These are phyloP conservation scores for Ceratobasidium sp. DNA, from an alignment of 1,284 basidiomycete species.

Conservation along the genomic window DNA sequence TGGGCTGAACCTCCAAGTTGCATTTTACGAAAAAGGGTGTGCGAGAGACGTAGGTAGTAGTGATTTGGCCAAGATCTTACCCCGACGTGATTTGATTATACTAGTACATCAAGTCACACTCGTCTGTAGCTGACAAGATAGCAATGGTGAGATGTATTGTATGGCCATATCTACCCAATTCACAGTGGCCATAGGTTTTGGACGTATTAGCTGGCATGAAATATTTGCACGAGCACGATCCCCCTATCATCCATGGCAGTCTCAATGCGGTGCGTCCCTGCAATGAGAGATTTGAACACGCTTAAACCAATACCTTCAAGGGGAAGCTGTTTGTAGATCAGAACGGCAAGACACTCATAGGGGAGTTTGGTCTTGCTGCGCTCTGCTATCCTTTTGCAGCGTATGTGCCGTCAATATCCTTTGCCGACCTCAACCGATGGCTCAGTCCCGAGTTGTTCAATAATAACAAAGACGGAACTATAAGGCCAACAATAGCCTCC, in stretches of 20 bases:
- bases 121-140: background rate
- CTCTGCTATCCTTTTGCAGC: constrained; percentile 18
- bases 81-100: background rate
- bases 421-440: constrained; percentile 25
- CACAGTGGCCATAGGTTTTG: constrained; percentile 7
- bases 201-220: constrained; percentile 39
- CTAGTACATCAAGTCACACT: background rate
- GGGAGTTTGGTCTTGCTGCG: constrained; percentile 35
- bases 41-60: background rate
- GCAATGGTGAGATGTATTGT: background rate
- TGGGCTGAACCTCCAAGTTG: constrained; percentile 1
- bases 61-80: background rate
- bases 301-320: background rate
- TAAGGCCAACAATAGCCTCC: background rate
- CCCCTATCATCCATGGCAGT: constrained; percentile 48
- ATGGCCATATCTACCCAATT: background rate
- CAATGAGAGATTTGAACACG: background rate
- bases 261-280: constrained; percentile 44
- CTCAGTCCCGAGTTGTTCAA: constrained; percentile 21
- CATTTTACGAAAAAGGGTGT: background rate
- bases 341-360: constrained; percentile 2
- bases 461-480: background rate
- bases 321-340: constrained; percentile 30
- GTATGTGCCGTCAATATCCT: constrained; percentile 7
- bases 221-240: constrained; percentile 41